Base-by-base conservation (phyloP, 805 yeast species). In the Hanseniaspora guilliermondii region DNA sequence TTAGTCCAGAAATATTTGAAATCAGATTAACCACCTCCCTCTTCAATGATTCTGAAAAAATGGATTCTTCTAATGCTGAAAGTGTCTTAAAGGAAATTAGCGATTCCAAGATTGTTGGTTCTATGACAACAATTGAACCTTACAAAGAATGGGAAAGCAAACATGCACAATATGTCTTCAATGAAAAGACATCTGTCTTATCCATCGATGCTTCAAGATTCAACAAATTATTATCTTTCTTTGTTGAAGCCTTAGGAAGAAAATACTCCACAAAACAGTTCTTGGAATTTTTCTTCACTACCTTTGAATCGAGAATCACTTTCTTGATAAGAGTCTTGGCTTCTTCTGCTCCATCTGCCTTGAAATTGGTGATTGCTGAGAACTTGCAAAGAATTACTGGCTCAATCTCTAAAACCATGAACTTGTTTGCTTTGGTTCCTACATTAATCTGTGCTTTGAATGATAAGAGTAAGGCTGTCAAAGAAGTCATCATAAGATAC, bases 1-100 rank as follows among this genome's bases (percentile, higher is more conserved):
- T 74, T 21, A 61, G 68, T 19, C 56, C 78, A 3, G 79, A 75
- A 30, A 59, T 71, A 4, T 68, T 82, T 30, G 89, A 83, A 69
- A 76, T 87, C 73, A 73, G 76, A 53, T 69, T 87, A 46, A 85
- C 86, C 68, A 75, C 83, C 1, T 80, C 89, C 0, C 67, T 87
- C 50, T 65, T 67, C 37, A 57, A 60, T 2, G 56, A 55, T 8
- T 61, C 60, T 12, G 60, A 58, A 11, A 54, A 53, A 19, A 17
- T 49, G 5, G 60, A 55, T 56, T 60, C 58, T 56, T 47, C 62
- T 19, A 58, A 64, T 8, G 62, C 62, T 17, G 60, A 63, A 16
- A 70, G 67, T 24, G 62, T 68, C 11, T 70, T 64, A 33, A 63
- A 70, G 22, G 69, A 57, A 27, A 41, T 61, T n/a, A 62, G 59